Base-by-base conservation (phyloP, 352 stramenopile species). In the Blastocystis hominis region DNA sequence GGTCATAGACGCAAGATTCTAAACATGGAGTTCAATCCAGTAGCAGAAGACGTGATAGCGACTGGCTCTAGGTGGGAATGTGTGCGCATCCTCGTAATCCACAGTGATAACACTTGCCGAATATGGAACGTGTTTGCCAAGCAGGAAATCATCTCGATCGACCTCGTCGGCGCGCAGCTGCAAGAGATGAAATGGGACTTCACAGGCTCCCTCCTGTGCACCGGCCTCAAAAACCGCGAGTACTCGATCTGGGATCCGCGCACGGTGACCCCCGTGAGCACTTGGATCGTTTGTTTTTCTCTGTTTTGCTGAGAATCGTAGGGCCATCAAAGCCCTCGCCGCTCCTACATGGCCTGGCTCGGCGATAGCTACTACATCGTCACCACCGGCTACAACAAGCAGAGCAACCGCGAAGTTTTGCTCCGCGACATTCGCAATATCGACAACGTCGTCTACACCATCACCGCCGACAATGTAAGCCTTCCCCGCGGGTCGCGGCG, bases 181-280 rank as follows among this genome's bases (percentile, higher is more conserved):
- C 70, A 80, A 47, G 70, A 80, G 46, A 80, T 80, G 70, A 80
- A 80, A 38, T 80, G 70, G 70, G 70, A 80, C 55, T 80, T 64
- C 30, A 80, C 70, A 42, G 70, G 70, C 3, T 62, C 70, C 20
- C 44, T 80, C 17, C 70, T 80, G 20, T 80, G 70, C 55, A 80
- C 70, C 13, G 70, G 70, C 6, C 30, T 64, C 38, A 80, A 80
- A 30, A 80, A 80, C 55, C 70, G 70, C 30, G 70, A 80, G 42
- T 80, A 80, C 30, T 47, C n/a, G 13, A 80, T 80, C 46, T 80
- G 70, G 70, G 70, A 80, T 24, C 30, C 70, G 15, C 70, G 70
- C 30, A 80, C 70, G 15, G 46, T 54, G 17, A 38, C 20, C n/a
- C 20, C 36, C 55, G 70, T 80, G 17, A 30, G 30, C 7, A 80